Percentiles rank a stretch among this genome's conserved stretches.
Conservation (phyloP, 2,329 filamentous ascomycete species). For the Diaporthe sp. region DNA sequence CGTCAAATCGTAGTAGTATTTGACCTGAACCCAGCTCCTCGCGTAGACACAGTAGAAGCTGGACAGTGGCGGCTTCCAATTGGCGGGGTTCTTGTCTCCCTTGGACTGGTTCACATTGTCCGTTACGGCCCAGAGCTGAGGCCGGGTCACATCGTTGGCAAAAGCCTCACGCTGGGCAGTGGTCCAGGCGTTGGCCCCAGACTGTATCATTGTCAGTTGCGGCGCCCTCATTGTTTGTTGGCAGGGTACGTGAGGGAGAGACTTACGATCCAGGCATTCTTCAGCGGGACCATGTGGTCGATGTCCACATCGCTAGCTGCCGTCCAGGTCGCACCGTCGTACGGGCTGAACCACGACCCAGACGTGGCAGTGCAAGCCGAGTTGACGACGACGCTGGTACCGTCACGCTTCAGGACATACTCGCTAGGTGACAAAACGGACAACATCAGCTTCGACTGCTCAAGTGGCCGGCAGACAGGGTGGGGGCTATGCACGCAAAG, state of each 20-base stretch:
- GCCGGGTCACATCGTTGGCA: conserved; percentile 82
- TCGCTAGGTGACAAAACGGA: conserved; percentile 58
- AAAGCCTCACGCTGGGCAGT: conserved; percentile 75
- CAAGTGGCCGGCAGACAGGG: background rate
- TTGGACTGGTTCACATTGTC: conserved; percentile 82
- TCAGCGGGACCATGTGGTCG: conserved; percentile 86
- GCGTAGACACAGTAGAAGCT: conserved; percentile 85
- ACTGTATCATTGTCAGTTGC: conserved; percentile 56
- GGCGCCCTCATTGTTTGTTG: conserved; percentile 10
- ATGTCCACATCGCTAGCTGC: conserved; percentile 81
- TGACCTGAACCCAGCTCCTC: conserved; percentile 82
- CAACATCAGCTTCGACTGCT: background rate
- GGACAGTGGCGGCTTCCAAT: conserved; percentile 80
- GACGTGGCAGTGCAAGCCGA: conserved; percentile 73
- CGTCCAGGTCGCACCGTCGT: conserved; percentile 81
- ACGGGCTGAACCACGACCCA: conserved; percentile 80
- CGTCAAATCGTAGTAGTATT: conserved; percentile 77
- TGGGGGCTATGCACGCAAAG: background rate
- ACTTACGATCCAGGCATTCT: conserved; percentile 82
- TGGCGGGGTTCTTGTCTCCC: conserved; percentile 80
- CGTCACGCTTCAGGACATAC: conserved; percentile 81
- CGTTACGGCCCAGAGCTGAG: conserved; percentile 85
- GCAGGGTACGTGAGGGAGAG: conserved; percentile 32
- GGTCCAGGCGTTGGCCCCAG: conserved; percentile 81
- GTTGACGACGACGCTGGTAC: conserved; percentile 71